Conservation (phyloP, 345 rosid species). For the Diplotaxis tenuifolia region DNA sequence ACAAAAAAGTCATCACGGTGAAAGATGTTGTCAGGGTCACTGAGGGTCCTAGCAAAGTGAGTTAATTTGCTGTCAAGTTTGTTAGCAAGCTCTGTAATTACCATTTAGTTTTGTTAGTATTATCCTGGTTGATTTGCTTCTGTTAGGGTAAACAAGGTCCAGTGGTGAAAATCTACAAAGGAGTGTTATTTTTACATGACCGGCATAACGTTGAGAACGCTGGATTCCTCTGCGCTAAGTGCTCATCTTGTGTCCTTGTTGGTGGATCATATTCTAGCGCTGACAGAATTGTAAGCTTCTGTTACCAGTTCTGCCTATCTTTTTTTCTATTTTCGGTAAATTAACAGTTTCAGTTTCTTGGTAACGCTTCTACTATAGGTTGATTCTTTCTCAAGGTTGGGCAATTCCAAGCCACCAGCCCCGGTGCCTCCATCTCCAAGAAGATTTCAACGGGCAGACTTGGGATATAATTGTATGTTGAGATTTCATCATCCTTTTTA, state of each 20-base stretch:
- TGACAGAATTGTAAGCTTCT: constrained; percentile 55
- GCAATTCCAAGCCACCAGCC: constrained; percentile 51
- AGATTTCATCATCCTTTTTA: background rate
- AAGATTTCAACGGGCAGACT: constrained; percentile 65
- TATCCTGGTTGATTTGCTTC: background rate
- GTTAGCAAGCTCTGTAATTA: constrained; percentile 1
- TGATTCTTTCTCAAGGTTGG: constrained; percentile 57
- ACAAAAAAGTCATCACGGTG: constrained; percentile 58
- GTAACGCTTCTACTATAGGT: constrained; percentile 41
- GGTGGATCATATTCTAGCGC: constrained; percentile 67
- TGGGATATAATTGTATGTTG: constrained; percentile 59
- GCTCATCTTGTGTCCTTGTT: constrained; percentile 59
- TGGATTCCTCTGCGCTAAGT: constrained; percentile 76
- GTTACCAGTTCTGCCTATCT: background rate
- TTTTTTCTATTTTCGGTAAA: background rate
- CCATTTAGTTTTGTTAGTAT: background rate
- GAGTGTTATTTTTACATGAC: constrained; percentile 68
- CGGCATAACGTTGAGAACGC: constrained; percentile 87
- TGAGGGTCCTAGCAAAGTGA: constrained; percentile 81
- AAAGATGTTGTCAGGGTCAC: constrained; percentile 74
- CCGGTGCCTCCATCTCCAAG: constrained; percentile 69
- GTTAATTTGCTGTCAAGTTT: constrained; percentile 31
- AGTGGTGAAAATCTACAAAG: constrained; percentile 69
- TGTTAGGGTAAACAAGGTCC: constrained; percentile 85
- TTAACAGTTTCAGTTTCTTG: background rate